Evolutionary conservation across 1,139 yeast genomes (phyloP).

Genomic region (Barnettozyma hawaiiensis): DNA sequence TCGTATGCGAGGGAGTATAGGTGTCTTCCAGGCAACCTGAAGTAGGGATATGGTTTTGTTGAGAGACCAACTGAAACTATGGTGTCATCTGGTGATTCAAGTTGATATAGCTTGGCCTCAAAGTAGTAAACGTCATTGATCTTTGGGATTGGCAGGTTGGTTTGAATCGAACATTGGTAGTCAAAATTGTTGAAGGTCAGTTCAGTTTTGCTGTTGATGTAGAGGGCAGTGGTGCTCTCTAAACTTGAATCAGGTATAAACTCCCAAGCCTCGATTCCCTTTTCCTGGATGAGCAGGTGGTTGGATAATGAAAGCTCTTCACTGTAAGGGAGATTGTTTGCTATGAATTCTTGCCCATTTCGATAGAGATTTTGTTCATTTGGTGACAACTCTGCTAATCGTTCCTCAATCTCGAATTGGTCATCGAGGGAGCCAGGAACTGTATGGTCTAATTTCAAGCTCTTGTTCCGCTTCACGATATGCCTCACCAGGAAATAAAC

Average conservation of each 20-base stretch:
- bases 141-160: slow-evolving; percentile 84
- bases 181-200: slow-evolving; percentile 63
- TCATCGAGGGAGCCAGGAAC: slow-evolving; percentile 58
- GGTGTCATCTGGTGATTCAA: slow-evolving; percentile 49
- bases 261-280: slow-evolving; percentile 92
- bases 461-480: neutral
- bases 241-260: slow-evolving; percentile 67
- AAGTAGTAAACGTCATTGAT: slow-evolving; percentile 86
- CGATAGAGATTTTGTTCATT: slow-evolving; percentile 76
- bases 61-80: slow-evolving; percentile 70
- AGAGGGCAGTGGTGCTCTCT: slow-evolving; percentile 52
- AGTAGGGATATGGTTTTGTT: slow-evolving; percentile 86
- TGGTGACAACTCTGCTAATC: slow-evolving; percentile 58
- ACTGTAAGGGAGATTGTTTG: slow-evolving; percentile 45
- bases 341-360: slow-evolving; percentile 47
- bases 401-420: slow-evolving; percentile 57
- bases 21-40: slow-evolving; percentile 71
- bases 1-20: slow-evolving; percentile 83
- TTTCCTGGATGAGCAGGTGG: slow-evolving; percentile 63
- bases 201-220: slow-evolving; percentile 70
- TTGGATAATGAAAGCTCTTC: slow-evolving; percentile 42
- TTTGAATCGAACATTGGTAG: slow-evolving; percentile 71
- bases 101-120: slow-evolving; percentile 65
- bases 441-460: slow-evolving; percentile 26
- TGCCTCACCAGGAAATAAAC: slow-evolving; percentile 5